These are phyloP conservation scores for Helianthus annuus DNA, from an alignment of 129 eudicot species.

Conservation along the genomic window DNA sequence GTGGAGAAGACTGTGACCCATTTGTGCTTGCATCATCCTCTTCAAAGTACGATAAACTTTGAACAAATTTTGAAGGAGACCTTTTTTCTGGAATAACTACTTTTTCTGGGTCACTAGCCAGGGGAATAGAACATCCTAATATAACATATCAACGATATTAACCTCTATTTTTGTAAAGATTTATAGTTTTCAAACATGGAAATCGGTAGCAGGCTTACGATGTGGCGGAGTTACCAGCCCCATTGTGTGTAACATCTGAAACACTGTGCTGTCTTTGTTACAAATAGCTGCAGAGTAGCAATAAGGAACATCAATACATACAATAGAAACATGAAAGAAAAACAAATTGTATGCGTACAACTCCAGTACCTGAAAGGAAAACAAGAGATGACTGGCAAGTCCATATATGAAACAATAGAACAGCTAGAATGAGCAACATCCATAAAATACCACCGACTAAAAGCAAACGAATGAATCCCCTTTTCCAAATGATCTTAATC, in stretches of 20 bases:
- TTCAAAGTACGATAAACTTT: conserved; percentile 62
- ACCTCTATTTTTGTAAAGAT: neutral
- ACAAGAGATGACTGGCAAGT: conserved; percentile 89
- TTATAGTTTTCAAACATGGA: neutral
- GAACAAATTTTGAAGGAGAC: conserved; percentile 59
- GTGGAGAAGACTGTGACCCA: conserved; percentile 61
- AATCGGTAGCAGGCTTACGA: conserved; percentile 54
- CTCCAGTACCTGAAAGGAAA: conserved; percentile 74
- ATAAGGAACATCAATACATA: neutral
- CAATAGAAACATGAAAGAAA: neutral
- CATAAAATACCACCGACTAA: conserved; percentile 89
- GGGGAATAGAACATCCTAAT: conserved; percentile 84
- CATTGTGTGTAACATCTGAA: conserved; percentile 66
- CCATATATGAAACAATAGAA: conserved; percentile 79
- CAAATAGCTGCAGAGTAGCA: conserved; percentile 64
- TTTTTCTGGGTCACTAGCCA: conserved; percentile 69
- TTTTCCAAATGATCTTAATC: conserved; percentile 68
- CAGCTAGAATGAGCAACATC: conserved; percentile 80
- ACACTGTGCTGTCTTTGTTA: conserved; percentile 85
- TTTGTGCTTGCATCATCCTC: conserved; percentile 55
- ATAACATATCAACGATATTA: conserved; percentile 14
- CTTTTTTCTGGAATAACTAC: conserved; percentile 63
- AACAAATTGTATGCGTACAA: neutral
- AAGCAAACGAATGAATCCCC: conserved; percentile 83
- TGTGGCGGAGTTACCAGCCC: conserved; percentile 89